These are phyloP conservation scores for Auriscalpium vulgare DNA, from an alignment of 768 basidiomycete species.

Conservation along the genomic window DNA sequence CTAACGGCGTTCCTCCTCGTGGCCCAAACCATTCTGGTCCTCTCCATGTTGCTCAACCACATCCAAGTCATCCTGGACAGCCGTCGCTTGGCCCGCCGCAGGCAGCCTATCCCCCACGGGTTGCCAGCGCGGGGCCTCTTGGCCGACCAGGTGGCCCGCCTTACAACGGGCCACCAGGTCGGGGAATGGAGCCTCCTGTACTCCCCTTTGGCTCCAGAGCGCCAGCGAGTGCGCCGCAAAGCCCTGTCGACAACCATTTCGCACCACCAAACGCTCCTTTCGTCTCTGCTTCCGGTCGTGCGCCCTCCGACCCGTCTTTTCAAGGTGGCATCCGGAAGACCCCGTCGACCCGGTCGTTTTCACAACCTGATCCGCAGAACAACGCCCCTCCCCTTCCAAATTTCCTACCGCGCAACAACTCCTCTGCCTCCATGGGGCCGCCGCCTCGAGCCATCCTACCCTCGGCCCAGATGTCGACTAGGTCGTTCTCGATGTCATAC, in stretches of 20 bases:
- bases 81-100: not conserved
- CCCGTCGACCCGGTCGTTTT: constrained; percentile 51
- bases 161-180: not conserved
- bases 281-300: constrained; percentile 10
- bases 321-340: constrained; percentile 39
- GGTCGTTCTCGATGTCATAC: constrained; percentile 47
- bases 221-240: not conserved
- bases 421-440: constrained; percentile 21
- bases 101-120: not conserved
- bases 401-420: constrained; percentile 20
- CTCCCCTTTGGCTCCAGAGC: not conserved
- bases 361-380: constrained; percentile 33
- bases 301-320: constrained; percentile 20
- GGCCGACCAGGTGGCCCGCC: not conserved
- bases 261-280: constrained; percentile 6
- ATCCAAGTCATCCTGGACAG: not conserved
- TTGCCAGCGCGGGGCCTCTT: not conserved
- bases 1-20: not conserved
- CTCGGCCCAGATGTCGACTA: constrained; percentile 48
- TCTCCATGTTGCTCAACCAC: not conserved
- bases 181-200: not conserved
- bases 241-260: constrained; percentile 1
- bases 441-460: constrained; percentile 52
- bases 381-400: constrained; percentile 30
- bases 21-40: not conserved